Percentiles rank a stretch among this genome's conserved stretches.
Conservation (phyloP, 352 stramenopile species). For the Pythium vanterpoolii region DNA sequence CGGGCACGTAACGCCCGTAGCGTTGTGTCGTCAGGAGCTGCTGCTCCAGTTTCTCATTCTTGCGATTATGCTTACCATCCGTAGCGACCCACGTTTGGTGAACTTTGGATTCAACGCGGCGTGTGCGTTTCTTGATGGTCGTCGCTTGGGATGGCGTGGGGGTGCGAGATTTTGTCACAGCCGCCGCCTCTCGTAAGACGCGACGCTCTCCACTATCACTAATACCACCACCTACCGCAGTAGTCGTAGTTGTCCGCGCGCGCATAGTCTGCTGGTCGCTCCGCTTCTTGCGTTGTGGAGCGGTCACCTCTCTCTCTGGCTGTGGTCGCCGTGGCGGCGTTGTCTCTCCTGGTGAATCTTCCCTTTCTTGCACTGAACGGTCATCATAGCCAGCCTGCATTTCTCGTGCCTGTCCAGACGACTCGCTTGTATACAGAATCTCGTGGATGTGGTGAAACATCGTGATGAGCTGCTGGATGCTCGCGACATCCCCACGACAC, state of each 20-base stretch:
- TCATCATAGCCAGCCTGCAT: not conserved
- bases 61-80: not conserved
- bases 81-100: not conserved
- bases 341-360: not conserved
- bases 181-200: too few relatives aligned
- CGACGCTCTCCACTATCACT: not conserved
- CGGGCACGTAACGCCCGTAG: slow-evolving; percentile 26
- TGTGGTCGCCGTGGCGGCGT: not conserved
- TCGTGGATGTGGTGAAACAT: slow-evolving; percentile 61
- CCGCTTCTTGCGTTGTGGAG: not conserved
- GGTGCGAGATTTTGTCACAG: not conserved
- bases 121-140: slow-evolving; percentile 17
- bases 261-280: not conserved
- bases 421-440: slow-evolving; percentile 44
- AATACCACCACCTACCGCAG: too few relatives aligned
- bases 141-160: not conserved
- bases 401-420: not conserved
- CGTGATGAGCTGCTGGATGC: slow-evolving; percentile 45
- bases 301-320: not conserved
- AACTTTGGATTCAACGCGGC: not conserved
- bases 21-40: slow-evolving; percentile 21
- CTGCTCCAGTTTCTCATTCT: slow-evolving; percentile 6
- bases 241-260: not conserved
- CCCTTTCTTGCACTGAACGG: not conserved
- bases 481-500: slow-evolving; percentile 48